Conservation (phyloP, 176 grass and related monocot genomes). For the Oryza nivara region DNA sequence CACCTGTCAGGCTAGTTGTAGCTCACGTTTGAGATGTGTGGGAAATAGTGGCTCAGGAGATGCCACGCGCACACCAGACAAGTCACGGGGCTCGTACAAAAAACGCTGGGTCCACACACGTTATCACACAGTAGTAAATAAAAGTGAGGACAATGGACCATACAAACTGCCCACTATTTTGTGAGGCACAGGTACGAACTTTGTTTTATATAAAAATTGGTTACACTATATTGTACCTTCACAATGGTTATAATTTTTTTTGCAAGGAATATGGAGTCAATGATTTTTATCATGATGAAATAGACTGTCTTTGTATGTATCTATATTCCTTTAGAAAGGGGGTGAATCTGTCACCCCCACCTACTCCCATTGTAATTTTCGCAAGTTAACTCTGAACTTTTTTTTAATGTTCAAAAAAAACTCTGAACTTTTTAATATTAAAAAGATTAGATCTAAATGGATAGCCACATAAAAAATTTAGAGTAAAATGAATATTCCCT, state of each 20-base stretch:
- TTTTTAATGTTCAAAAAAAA: no score
- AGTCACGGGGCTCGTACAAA: slow-evolving; percentile 32
- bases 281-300: background rate
- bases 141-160: slow-evolving; percentile 7
- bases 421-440: no score
- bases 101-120: slow-evolving; percentile 40
- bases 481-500: no score
- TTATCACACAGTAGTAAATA: slow-evolving; percentile 37
- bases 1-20: background rate
- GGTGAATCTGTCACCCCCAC: no score
- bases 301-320: background rate
- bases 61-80: slow-evolving; percentile 53
- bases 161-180: background rate
- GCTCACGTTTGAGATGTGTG: slow-evolving; percentile 8
- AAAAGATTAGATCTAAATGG: no score
- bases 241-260: background rate
- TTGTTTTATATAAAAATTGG: background rate
- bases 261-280: background rate
- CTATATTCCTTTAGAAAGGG: no score
- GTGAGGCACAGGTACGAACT: background rate
- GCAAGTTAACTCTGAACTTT: no score
- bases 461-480: no score
- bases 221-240: background rate
- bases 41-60: slow-evolving; percentile 28
- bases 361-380: no score